Conservation (phyloP, 129 eudicot genomes). For the Logfia minima region DNA sequence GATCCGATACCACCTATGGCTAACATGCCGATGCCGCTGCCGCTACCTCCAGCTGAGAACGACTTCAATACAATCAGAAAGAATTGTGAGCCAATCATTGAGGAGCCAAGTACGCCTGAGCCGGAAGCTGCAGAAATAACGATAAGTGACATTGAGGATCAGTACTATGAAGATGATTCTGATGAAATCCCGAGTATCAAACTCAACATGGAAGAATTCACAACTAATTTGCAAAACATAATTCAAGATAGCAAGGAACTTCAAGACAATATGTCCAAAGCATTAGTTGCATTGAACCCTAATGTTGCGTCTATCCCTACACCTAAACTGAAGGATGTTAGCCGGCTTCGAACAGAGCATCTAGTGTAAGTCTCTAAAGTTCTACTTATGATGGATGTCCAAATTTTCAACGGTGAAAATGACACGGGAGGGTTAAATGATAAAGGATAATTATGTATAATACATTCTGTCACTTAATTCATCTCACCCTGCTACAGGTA, state of each 20-base stretch:
- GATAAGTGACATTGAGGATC: constrained; percentile 83
- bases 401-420: no score
- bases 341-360: constrained; percentile 89
- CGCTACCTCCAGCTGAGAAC: constrained; percentile 35
- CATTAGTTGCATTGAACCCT: constrained; percentile 63
- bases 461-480: constrained; percentile 13
- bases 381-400: neutral
- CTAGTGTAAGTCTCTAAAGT: constrained; percentile 67
- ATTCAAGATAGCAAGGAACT: constrained; percentile 59
- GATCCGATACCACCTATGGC: constrained; percentile 24
- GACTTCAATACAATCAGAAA: constrained; percentile 17
- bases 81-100: constrained; percentile 63
- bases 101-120: constrained; percentile 84
- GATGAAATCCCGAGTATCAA: constrained; percentile 86
- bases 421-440: neutral
- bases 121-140: constrained; percentile 44
- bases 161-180: constrained; percentile 58
- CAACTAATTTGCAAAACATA: constrained; percentile 47
- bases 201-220: constrained; percentile 67
- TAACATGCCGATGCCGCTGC: constrained; percentile 38
- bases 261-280: constrained; percentile 63
- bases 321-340: constrained; percentile 78
- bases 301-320: constrained; percentile 65
- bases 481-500: constrained; percentile 55
- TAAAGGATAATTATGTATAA: neutral